Conservation (phyloP, 2,329 filamentous ascomycete genomes). For the Thielaviopsis musarum region DNA sequence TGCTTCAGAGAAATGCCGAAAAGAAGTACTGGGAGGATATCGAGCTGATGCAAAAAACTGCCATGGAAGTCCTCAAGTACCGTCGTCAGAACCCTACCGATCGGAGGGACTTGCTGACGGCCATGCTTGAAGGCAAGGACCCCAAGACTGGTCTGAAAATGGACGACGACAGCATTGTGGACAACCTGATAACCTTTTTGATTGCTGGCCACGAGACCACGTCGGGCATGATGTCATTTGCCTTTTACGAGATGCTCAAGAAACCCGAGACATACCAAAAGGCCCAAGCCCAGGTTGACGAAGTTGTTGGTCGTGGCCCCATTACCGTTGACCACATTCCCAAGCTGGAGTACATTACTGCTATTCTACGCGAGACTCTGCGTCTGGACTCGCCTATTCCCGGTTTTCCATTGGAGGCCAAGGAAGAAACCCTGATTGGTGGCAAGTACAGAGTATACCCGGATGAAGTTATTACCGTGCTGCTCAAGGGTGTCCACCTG, state of each 20-base stretch:
- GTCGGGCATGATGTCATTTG: constrained; percentile 47
- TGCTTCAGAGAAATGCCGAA: constrained; percentile 32
- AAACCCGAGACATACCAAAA: constrained; percentile 41
- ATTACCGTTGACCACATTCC: constrained; percentile 44
- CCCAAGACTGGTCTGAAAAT: constrained; percentile 49
- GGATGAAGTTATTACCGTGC: constrained; percentile 29
- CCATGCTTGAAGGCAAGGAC: constrained; percentile 53
- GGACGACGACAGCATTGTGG: constrained; percentile 42
- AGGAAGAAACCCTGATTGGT: constrained; percentile 35
- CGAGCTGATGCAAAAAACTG: constrained; percentile 34
- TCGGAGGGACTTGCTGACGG: constrained; percentile 50
- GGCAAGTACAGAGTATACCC: constrained; percentile 44
- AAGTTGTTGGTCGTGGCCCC: constrained; percentile 39
- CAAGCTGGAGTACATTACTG: constrained; percentile 49
- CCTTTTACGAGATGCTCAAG: constrained; percentile 47
- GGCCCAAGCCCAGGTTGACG: constrained; percentile 51
- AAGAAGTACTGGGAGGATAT: constrained; percentile 39
- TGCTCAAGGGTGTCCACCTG: constrained; percentile 38
- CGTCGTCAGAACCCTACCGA: constrained; percentile 36
- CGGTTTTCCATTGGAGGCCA: constrained; percentile 35
- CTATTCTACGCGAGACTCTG: constrained; percentile 48
- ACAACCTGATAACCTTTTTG: constrained; percentile 59
- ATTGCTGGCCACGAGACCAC: constrained; percentile 60
- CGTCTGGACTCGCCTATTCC: constrained; percentile 29
- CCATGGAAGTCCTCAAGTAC: constrained; percentile 41